A percentile compares a stretch with the other conserved stretches of the same genome.
phyloP scores from a whole-genome alignment of 75 land plant genomes.

The Selaginella tamariscina region DNA sequence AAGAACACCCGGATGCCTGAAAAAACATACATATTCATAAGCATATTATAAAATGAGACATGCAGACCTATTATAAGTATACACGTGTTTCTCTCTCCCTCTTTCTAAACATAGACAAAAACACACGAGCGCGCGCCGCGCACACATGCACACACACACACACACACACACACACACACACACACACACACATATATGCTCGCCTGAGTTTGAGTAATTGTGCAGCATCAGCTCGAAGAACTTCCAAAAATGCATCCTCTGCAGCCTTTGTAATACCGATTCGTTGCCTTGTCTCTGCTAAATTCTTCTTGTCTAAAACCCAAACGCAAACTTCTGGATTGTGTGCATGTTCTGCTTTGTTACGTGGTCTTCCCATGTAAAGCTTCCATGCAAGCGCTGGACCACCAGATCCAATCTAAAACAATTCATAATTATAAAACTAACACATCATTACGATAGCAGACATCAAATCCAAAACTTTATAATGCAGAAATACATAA shows the following conservation, averaged over 20 bases:
- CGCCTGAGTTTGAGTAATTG: constrained; percentile 56
- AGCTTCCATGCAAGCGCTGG: constrained; percentile 84
- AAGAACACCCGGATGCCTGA: constrained; percentile 90
- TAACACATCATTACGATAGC: not conserved
- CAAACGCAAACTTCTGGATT: constrained; percentile 82
- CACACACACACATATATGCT: too few relatives aligned
- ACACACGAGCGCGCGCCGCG: too few relatives aligned
- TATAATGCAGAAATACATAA: too few relatives aligned
- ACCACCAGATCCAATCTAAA: constrained; percentile 60
- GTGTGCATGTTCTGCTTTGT: constrained; percentile 38
- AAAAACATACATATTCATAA: too few relatives aligned
- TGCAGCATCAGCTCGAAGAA: constrained; percentile 66
- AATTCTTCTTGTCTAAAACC: constrained; percentile 73
- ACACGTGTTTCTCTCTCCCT: too few relatives aligned
- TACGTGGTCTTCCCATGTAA: constrained; percentile 52
- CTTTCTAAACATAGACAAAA: too few relatives aligned
- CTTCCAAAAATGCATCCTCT: constrained; percentile 78
- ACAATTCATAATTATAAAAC: not conserved
- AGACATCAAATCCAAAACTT: too few relatives aligned
- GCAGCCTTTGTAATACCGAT: constrained; percentile 74
- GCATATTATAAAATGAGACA: too few relatives aligned
- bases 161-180: too few relatives aligned
- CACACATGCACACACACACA: too few relatives aligned
- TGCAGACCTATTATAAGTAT: too few relatives aligned
- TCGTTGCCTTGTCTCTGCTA: constrained; percentile 56